Evolutionary conservation across 306 rosid genomes (phyloP).

Genomic region (Fragaria nilgerrensis): DNA sequence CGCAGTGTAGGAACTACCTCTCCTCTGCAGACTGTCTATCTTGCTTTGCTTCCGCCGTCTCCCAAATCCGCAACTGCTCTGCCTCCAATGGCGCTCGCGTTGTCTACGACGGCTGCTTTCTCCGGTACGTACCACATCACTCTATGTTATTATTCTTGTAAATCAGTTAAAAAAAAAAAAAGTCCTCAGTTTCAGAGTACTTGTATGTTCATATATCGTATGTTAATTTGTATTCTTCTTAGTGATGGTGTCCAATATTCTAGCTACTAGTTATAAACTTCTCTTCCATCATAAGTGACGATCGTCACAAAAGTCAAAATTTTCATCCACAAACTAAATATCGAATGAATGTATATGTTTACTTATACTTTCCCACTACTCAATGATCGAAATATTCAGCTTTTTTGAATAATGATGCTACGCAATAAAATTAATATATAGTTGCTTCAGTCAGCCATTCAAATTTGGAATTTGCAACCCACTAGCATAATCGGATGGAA

Average conservation of each 20-base stretch:
- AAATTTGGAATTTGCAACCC: not conserved
- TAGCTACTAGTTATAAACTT: too few species aligned
- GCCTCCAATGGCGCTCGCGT: conserved; percentile 74
- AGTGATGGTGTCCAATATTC: too few species aligned
- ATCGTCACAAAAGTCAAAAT: too few species aligned
- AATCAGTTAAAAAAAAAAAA: too few species aligned
- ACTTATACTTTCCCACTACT: not conserved
- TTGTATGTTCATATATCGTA: too few species aligned
- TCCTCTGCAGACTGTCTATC: conserved; percentile 46
- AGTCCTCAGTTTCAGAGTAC: too few species aligned
- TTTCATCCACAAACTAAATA: too few species aligned
- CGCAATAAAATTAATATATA: not conserved
- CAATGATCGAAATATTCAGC: not conserved
- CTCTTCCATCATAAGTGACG: too few species aligned
- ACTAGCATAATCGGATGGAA: not conserved
- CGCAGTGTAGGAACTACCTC: conserved; percentile 62
- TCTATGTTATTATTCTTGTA: too few species aligned
- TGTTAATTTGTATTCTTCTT: too few species aligned
- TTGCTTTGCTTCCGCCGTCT: conserved; percentile 41
- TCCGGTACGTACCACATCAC: conserved; percentile 41
- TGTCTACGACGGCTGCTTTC: conserved; percentile 74
- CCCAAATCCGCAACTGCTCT: conserved; percentile 58
- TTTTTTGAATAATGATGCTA: not conserved
- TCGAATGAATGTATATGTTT: too few species aligned
- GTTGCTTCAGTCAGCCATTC: not conserved